Evolutionary conservation across 495 filamentous ascomycete genomes (phyloP).

Genomic region (Mycothermus thermophilus): DNA sequence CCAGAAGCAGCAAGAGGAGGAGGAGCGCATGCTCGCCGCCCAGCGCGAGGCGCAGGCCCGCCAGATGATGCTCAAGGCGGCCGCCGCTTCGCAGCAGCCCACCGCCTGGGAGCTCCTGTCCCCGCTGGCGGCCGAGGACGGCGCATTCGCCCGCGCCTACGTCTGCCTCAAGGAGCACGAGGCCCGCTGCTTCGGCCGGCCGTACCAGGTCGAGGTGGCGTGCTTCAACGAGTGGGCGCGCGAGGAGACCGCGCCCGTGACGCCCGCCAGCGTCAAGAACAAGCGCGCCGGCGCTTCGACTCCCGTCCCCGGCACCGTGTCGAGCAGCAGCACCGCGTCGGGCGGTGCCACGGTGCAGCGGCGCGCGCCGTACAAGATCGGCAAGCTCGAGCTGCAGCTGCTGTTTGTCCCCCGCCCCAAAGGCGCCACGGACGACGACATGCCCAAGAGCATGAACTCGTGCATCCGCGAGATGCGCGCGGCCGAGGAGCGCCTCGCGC

Average conservation of each 20-base stretch:
- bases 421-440: slow-evolving; percentile 80
- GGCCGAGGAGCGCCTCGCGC: slow-evolving; percentile 57
- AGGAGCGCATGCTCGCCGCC: slow-evolving; percentile 43
- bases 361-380: slow-evolving; percentile 83
- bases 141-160: slow-evolving; percentile 86
- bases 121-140: slow-evolving; percentile 73
- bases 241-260: slow-evolving; percentile 53
- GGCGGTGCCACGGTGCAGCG: slow-evolving; percentile 28
- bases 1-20: slow-evolving; percentile 62
- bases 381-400: slow-evolving; percentile 82
- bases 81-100: slow-evolving; percentile 32
- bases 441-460: slow-evolving; percentile 96
- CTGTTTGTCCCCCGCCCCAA: slow-evolving; percentile 88
- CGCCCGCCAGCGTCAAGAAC: slow-evolving; percentile 80
- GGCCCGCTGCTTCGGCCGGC: slow-evolving; percentile 66
- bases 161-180: slow-evolving; percentile 89
- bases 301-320: too few species aligned
- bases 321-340: slow-evolving; percentile 40
- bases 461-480: slow-evolving; percentile 86
- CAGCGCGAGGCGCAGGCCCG: slow-evolving; percentile 53
- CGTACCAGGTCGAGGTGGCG: slow-evolving; percentile 72
- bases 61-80: slow-evolving; percentile 25
- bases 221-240: slow-evolving; percentile 98
- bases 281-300: too few species aligned
- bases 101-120: slow-evolving; percentile 79